Base-by-base conservation (phyloP, 768 basidiomycete genomes). In the Pisolithus microcarpus region DNA sequence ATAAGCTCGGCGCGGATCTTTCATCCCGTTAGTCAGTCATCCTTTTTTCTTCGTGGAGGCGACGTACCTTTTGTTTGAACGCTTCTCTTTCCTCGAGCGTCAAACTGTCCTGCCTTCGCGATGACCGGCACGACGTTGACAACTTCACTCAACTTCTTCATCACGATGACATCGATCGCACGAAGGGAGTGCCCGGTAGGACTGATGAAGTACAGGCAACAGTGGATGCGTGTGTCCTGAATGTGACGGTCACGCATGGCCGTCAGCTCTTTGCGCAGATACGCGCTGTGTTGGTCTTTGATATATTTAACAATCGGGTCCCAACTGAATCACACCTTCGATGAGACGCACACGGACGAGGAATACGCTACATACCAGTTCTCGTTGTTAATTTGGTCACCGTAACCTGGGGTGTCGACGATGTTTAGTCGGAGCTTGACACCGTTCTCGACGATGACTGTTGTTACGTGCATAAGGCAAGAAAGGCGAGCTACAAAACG, bases 61-160 rank as follows among this genome's bases (percentile, higher is more conserved):
- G 7, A 61, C 75, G 16, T 30, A 91, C 91, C 76, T 91, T 88
- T 62, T 81, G 75, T 79, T 99, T 99, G 81, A 99, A 99, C 42
- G 76, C 76, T 50, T 86, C 87, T 59, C 92, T 76, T 77, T 99
- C 95, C 57, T 96, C 94, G 52, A 90, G 67, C 2, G 94, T 97
- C 75, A 99, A 77, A 56, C 84, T 86, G 70, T 99, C n/a, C 95
- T 28, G 89, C 80, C 79, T 99, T 99, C 59, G 96, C 95, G 62
- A 99, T 97, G 54, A 99, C 89, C n/a, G 95, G 95, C 7, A 99
- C 94, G 48, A 99, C 95, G 61, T 99, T 99, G 69, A 97, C 96
- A 39, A 98, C 95, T 67, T 98, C 96, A 67, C 88, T 89, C 54
- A 99, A 76, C 75, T 97, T 97, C 78, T 97, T 96, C 85, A 99